Evolutionary conservation across 768 basidiomycete genomes (phyloP), one percentile per base, ranked within the genome.

Genomic region (Flagelloscypha sp.): DNA sequence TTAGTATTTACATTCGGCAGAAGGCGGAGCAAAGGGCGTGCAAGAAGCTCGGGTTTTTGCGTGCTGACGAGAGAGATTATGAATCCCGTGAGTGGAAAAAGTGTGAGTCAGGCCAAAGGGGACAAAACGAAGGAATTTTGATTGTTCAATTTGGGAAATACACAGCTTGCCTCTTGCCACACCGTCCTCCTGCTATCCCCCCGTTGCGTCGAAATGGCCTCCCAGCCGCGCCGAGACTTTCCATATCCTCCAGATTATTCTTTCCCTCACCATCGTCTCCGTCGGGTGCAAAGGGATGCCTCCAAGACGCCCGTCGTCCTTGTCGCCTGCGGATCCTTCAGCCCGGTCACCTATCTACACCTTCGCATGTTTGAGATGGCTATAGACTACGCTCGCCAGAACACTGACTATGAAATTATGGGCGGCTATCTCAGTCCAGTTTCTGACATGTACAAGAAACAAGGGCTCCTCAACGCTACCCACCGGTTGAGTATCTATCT

Each of bases 331-430:
- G 95, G 94, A 19, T 94, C 89, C 37, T 97, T 97, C 75, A 93
- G 88, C 49, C 94, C 94, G 8, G 84, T 95, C 43, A 95, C 93
- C n/a, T 94, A 92, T 53, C 83, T 94, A 34, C 92, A 95, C 53
- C 76, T 97, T 43, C 86, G 95, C 47, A 97, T 99, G 92, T 99
- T 98, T 61, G 95, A 98, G 57, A 98, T 99, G 95, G 95, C 94
- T 37, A 85, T 84, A 62, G 95, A 98, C 67, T 92, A 90, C 51
- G 77, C 86, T 35, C 78, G 88, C 34, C 85, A 90, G 49, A 88
- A 92, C 57, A 90, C 88, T 31, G 67, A 85, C 45, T 95, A 87
- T 50, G 89, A 95, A 60, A 86, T 99, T 48, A 70, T 97, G 49
- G 95, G 85, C 18, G 92, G 90, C 2, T 98, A 97, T 62, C 77